Evolutionary conservation across 2,329 filamentous ascomycete species (phyloP).

Genomic region (Penicillium glabrum): DNA sequence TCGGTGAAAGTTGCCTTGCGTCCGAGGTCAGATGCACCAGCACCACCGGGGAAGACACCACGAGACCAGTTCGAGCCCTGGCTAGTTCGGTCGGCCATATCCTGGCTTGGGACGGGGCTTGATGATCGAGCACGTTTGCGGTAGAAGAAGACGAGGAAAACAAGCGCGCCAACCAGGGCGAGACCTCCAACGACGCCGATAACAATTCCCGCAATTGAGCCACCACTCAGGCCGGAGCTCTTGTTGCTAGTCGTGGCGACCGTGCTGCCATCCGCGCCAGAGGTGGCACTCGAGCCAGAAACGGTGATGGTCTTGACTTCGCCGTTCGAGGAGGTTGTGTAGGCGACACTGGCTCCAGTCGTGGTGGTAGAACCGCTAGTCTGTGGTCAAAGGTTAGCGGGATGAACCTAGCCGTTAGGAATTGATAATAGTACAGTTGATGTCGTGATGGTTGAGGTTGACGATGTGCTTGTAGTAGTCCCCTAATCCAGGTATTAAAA

Average conservation of each 20-base stretch:
- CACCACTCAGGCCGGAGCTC: slow-evolving; percentile 35
- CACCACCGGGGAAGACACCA: slow-evolving; percentile 31
- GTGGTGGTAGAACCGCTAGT: slow-evolving; percentile 11
- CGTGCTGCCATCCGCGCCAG: slow-evolving; percentile 16
- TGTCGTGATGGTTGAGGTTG: slow-evolving; percentile 16
- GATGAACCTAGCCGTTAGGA: not conserved
- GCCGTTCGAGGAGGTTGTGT: slow-evolving; percentile 26
- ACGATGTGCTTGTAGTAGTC: slow-evolving; percentile 18
- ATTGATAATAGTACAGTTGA: slow-evolving; percentile 12
- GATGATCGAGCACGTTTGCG: slow-evolving; percentile 34
- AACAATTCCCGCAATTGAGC: slow-evolving; percentile 46
- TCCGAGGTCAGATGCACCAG: slow-evolving; percentile 10
- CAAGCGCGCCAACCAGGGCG: slow-evolving; percentile 37
- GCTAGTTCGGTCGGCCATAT: slow-evolving; percentile 33
- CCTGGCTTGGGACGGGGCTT: slow-evolving; percentile 32
- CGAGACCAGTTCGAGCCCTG: slow-evolving; percentile 36
- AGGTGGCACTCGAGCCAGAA: slow-evolving; percentile 15
- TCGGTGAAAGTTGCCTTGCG: slow-evolving; percentile 42
- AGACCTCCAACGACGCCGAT: slow-evolving; percentile 42
- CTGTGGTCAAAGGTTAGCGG: slow-evolving; percentile 12
- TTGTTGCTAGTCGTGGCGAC: slow-evolving; percentile 11
- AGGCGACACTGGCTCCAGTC: slow-evolving; percentile 15
- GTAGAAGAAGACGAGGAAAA: slow-evolving; percentile 40
- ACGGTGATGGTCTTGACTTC: slow-evolving; percentile 32
- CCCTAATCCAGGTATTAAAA: slow-evolving; percentile 22